These are phyloP conservation scores for Physcomitrellopsis africana DNA, from an alignment of 225 moss, liverwort and hornwort species.

Conservation along the genomic window DNA sequence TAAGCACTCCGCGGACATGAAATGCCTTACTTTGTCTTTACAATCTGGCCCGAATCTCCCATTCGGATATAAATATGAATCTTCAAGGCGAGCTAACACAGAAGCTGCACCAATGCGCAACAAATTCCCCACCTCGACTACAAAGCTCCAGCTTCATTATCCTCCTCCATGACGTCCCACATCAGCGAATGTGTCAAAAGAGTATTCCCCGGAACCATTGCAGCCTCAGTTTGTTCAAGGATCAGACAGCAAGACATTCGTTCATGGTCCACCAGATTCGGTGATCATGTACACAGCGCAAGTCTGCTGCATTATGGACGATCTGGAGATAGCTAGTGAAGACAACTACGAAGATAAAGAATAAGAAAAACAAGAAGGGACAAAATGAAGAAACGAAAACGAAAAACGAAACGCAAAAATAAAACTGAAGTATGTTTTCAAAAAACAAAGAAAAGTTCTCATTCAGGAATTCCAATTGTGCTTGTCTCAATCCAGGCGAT, in stretches of 20 bases:
- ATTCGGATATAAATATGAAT: no score
- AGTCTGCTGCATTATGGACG: slow-evolving; percentile 27
- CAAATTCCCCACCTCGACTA: neutral
- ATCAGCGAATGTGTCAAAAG: slow-evolving; percentile 14
- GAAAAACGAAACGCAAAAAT: no score
- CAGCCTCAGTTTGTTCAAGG: slow-evolving; percentile 16
- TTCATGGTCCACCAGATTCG: slow-evolving; percentile 41
- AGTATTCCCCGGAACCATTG: slow-evolving; percentile 23
- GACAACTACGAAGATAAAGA: slow-evolving; percentile 10
- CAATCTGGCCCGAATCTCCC: no score
- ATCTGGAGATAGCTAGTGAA: slow-evolving; percentile 24
- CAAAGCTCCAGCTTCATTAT: neutral
- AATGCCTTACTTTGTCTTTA: no score
- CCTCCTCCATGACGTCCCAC: slow-evolving; percentile 13
- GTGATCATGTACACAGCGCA: slow-evolving; percentile 41
- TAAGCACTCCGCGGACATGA: no score
- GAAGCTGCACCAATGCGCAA: no score
- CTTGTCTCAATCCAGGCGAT: neutral
- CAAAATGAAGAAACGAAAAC: neutral
- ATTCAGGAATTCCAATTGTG: slow-evolving; percentile 28
- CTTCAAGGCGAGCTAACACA: no score
- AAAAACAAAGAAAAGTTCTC: neutral
- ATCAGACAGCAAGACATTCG: slow-evolving; percentile 27
- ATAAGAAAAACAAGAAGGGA: neutral
- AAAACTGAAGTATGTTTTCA: neutral